These are phyloP conservation scores for Capsella bursapastoris DNA, from an alignment of 345 rosid species.

Conservation along the genomic window DNA sequence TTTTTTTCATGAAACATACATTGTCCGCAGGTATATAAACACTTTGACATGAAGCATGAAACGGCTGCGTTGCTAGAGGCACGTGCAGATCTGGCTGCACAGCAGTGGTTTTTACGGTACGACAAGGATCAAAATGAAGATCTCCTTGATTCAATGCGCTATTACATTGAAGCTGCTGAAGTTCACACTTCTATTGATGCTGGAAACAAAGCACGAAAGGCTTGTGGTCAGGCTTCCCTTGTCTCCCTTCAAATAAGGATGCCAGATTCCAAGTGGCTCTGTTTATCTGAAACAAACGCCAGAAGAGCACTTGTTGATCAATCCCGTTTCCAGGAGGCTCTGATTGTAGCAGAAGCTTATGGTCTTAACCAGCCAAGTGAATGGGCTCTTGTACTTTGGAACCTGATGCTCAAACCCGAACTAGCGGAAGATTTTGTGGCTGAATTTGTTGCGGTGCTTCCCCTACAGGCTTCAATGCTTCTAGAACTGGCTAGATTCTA, in stretches of 20 bases:
- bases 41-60: conserved; percentile 98
- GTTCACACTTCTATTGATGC: conserved; percentile 93
- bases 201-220: conserved; percentile 84
- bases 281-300: conserved; percentile 85
- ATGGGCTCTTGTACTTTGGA: conserved; percentile 97
- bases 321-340: conserved; percentile 90
- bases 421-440: conserved; percentile 87
- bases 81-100: conserved; percentile 73
- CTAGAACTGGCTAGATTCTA: conserved; percentile 82
- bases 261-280: conserved; percentile 94
- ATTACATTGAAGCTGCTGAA: conserved; percentile 96
- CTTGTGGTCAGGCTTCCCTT: conserved; percentile 91
- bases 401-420: conserved; percentile 93
- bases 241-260: conserved; percentile 96
- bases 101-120: conserved; percentile 73
- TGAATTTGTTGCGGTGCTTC: conserved; percentile 93
- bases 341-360: conserved; percentile 97
- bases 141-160: conserved; percentile 90
- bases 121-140: conserved; percentile 95
- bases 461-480: conserved; percentile 89
- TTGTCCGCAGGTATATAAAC: conserved; percentile 80
- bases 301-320: conserved; percentile 87
- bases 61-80: conserved; percentile 88
- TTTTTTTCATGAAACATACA: background rate
- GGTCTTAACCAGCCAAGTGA: conserved; percentile 92